A percentile compares a stretch with the other conserved stretches of the same genome.
Evolutionary conservation across 805 yeast genomes (phyloP).

Genomic region (Metahyphopichia silvanorum): DNA sequence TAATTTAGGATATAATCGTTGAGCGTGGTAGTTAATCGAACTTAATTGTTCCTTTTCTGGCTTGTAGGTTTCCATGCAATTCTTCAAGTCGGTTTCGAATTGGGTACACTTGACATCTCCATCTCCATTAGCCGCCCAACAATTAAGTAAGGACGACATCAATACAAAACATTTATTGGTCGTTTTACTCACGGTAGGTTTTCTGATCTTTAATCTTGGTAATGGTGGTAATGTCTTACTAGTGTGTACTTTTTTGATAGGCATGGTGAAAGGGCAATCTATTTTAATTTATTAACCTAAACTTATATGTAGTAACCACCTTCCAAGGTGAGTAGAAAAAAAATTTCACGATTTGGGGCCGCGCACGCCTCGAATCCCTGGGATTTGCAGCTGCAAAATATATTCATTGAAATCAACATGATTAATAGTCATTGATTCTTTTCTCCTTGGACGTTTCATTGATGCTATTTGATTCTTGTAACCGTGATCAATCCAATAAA

Average conservation of each 20-base stretch:
- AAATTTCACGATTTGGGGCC: background rate
- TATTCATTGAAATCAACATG: conserved; percentile 1
- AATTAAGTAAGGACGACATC: conserved; percentile 82
- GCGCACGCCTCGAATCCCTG: background rate
- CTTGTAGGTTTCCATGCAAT: conserved; percentile 59
- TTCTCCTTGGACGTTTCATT: background rate
- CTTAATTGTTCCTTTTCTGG: conserved; percentile 40
- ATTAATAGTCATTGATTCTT: conserved; percentile 1
- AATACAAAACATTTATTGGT: conserved; percentile 74
- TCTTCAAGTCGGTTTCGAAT: conserved; percentile 66
- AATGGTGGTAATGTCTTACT: conserved; percentile 59
- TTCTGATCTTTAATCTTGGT: conserved; percentile 68
- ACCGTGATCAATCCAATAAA: conserved; percentile 24
- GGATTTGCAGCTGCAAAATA: background rate
- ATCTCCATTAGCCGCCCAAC: conserved; percentile 96
- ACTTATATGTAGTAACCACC: no score
- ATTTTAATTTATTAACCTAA: no score
- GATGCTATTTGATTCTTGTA: background rate
- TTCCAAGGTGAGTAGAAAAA: no score
- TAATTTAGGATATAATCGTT: conserved; percentile 53
- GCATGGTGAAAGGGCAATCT: conserved; percentile 22
- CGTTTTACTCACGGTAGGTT: conserved; percentile 53
- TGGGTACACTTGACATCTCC: conserved; percentile 64
- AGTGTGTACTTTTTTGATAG: conserved; percentile 41
- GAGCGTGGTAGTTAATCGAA: conserved; percentile 54